Percentiles rank a stretch among this genome's conserved stretches.
These are phyloP conservation scores for Ceratocystis albifundus DNA, from an alignment of 2,329 filamentous ascomycete genomes.

Conservation along the genomic window DNA sequence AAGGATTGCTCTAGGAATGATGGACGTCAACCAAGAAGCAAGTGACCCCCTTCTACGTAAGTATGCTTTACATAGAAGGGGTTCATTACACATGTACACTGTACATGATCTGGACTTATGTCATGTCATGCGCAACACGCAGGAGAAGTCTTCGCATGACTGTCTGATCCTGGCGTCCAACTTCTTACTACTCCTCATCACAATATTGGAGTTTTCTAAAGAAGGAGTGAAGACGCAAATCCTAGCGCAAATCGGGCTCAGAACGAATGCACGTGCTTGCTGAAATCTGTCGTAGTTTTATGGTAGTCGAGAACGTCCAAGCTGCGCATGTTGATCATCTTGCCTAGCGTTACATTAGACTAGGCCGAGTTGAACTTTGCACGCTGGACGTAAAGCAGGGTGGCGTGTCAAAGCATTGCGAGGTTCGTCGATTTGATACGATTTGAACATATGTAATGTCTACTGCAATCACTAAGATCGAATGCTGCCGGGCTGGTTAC, in stretches of 20 bases:
- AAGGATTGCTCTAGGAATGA: slow-evolving; percentile 8
- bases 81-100: not conserved
- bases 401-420: not conserved
- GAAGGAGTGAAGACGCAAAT: slow-evolving; percentile 2
- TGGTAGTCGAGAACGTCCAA: not conserved
- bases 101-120: not conserved
- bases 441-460: no score
- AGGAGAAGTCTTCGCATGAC: slow-evolving; percentile 1
- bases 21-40: not conserved
- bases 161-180: not conserved
- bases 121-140: not conserved
- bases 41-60: not conserved
- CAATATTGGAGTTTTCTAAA: not conserved
- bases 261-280: not conserved
- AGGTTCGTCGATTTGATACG: no score
- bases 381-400: not conserved
- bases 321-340: not conserved
- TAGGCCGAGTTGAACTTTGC: not conserved
- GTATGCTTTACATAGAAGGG: not conserved
- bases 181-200: not conserved
- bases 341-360: not conserved
- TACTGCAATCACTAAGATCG: no score
- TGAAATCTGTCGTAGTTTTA: not conserved
- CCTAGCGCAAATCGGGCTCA: not conserved
- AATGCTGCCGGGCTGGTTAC: no score